Percentiles rank a stretch among this genome's conserved stretches.
phyloP scores from a whole-genome alignment of 805 yeast species.

The Metschnikowia vanudenii region DNA sequence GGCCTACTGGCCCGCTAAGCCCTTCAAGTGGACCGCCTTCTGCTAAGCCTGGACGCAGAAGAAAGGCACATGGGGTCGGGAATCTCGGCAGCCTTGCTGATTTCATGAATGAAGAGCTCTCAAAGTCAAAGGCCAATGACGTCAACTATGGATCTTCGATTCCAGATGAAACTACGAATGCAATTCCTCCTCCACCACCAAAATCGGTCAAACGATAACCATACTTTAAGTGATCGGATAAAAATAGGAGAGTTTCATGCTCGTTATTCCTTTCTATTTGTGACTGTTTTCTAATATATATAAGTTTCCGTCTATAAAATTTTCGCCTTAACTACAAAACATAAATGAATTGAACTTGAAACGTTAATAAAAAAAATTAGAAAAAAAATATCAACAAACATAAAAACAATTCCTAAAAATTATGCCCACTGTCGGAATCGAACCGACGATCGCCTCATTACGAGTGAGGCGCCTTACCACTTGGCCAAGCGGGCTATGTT shows the following conservation, averaged over 20 bases:
- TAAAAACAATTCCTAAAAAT: neutral
- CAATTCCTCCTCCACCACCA: slow-evolving; percentile 29
- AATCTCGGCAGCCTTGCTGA: slow-evolving; percentile 31
- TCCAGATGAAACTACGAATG: slow-evolving; percentile 1
- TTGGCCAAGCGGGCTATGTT: slow-evolving; percentile 48
- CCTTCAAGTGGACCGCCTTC: slow-evolving; percentile 13
- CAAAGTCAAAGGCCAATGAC: slow-evolving; percentile 39
- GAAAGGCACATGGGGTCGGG: slow-evolving; percentile 25
- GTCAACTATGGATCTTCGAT: slow-evolving; percentile 11
- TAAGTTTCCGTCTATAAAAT: too few species aligned
- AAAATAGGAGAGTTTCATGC: too few species aligned
- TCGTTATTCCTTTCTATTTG: too few species aligned
- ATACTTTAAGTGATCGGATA: too few species aligned
- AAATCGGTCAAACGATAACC: slow-evolving; percentile 1
- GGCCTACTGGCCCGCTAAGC: neutral
- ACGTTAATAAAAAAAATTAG: neutral
- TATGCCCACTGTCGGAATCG: slow-evolving; percentile 53
- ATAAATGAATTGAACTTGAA: too few species aligned
- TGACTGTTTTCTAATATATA: too few species aligned
- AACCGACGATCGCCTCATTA: slow-evolving; percentile 55
- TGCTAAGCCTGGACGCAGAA: slow-evolving; percentile 23
- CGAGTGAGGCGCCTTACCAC: slow-evolving; percentile 57
- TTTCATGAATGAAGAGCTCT: slow-evolving; percentile 45
- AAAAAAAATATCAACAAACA: neutral
- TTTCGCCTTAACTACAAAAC: too few species aligned